Evolutionary conservation across 345 rosid genomes (phyloP).

Genomic region (Acer campestre): DNA sequence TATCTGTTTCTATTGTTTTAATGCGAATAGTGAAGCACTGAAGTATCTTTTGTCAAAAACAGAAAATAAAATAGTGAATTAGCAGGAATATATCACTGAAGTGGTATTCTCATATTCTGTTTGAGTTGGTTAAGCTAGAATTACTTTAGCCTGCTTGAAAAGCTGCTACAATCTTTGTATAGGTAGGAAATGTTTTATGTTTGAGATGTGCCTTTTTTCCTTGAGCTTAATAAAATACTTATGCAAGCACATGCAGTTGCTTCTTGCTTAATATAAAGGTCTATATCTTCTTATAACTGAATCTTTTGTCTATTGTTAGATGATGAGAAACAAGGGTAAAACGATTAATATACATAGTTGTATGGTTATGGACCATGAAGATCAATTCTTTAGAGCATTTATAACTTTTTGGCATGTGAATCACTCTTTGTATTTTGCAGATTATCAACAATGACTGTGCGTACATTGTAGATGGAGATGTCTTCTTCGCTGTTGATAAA

Average conservation of each 20-base stretch:
- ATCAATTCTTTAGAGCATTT: background rate
- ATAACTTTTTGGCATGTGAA: background rate
- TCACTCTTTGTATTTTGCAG: conserved; percentile 43
- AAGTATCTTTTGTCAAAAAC: too few relatives aligned
- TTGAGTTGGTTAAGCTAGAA: background rate
- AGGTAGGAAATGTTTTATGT: too few relatives aligned
- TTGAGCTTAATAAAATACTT: background rate
- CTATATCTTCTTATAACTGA: background rate
- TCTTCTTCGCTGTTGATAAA: conserved; percentile 75
- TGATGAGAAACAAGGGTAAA: conserved; percentile 2
- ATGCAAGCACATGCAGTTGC: background rate
- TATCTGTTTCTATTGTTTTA: background rate
- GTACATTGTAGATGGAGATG: conserved; percentile 76
- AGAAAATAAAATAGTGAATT: background rate
- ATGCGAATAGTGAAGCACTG: background rate
- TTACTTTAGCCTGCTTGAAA: background rate
- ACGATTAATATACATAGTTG: background rate
- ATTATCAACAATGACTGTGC: conserved; percentile 75
- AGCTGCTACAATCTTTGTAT: background rate
- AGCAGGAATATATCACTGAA: background rate
- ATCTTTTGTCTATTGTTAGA: background rate
- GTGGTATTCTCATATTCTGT: background rate
- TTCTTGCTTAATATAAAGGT: background rate
- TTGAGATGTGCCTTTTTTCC: background rate
- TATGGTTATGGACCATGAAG: background rate